Percentiles rank a stretch among this genome's conserved stretches.
Conservation (phyloP, 257 asterid genomes). For the Cruciata laevipes region DNA sequence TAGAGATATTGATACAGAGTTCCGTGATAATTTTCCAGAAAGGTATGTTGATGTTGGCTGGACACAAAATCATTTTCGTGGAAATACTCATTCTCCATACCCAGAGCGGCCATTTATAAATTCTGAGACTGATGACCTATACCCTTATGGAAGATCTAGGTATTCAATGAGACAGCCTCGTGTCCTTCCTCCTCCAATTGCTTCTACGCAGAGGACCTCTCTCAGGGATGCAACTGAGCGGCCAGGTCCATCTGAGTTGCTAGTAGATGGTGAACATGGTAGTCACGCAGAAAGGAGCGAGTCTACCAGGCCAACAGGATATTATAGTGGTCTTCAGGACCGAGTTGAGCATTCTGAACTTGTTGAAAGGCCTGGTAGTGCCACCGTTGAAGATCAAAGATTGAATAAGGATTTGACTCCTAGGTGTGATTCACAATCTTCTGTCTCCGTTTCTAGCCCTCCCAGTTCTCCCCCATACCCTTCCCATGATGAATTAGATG, state of each 20-base stretch:
- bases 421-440: constrained; percentile 89
- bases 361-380: constrained; percentile 28
- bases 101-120: constrained; percentile 53
- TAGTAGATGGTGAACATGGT: constrained; percentile 30
- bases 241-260: constrained; percentile 42
- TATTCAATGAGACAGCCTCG: constrained; percentile 90
- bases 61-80: constrained; percentile 49
- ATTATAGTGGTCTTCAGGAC: constrained; percentile 47
- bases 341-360: constrained; percentile 36
- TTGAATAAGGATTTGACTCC: constrained; percentile 29
- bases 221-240: constrained; percentile 36
- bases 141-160: constrained; percentile 74
- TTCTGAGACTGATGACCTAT: constrained; percentile 54
- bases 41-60: constrained; percentile 59
- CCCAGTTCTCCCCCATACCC: constrained; percentile 92
- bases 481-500: constrained; percentile 92
- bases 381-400: constrained; percentile 38
- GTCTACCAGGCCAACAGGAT: constrained; percentile 33
- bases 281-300: constrained; percentile 39
- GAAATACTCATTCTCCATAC: constrained; percentile 34
- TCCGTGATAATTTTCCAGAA: constrained; percentile 45
- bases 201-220: constrained; percentile 51
- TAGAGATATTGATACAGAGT: constrained; percentile 53
- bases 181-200: constrained; percentile 84
- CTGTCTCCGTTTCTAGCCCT: constrained; percentile 93